phyloP scores from a whole-genome alignment of 495 filamentous ascomycete genomes.

The Copromyces sp. region DNA sequence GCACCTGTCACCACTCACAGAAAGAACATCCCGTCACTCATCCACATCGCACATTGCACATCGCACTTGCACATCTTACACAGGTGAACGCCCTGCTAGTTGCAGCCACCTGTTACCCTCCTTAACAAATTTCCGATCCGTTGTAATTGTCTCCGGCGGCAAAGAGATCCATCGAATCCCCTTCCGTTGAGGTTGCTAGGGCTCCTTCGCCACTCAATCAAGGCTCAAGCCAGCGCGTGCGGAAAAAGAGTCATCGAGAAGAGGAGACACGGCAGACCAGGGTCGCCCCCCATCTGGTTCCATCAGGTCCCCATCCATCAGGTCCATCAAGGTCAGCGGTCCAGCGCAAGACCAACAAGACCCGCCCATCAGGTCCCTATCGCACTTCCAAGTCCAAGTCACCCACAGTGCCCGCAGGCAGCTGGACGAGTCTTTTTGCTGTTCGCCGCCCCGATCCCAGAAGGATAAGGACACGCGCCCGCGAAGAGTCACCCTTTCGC shows the following conservation, averaged over 20 bases:
- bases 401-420: conserved; percentile 5
- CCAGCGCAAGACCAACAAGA: conserved; percentile 5
- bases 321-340: not conserved
- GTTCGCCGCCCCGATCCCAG: not conserved
- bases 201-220: conserved; percentile 16
- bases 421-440: not conserved
- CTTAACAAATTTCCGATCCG: not conserved
- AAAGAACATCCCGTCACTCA: not conserved
- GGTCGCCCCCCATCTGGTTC: conserved; percentile 16
- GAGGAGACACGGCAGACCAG: conserved; percentile 11
- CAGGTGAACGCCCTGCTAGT: conserved; percentile 22
- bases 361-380: conserved; percentile 20
- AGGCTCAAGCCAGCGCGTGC: conserved; percentile 23
- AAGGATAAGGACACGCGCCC: conserved; percentile 25
- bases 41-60: not conserved
- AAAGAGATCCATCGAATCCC: conserved; percentile 10
- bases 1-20: not conserved
- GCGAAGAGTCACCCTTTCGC: conserved; percentile 26
- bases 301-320: not conserved
- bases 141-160: conserved; percentile 15
- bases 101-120: conserved; percentile 36
- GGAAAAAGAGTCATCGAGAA: conserved; percentile 35
- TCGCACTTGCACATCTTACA: not conserved
- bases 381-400: conserved; percentile 21
- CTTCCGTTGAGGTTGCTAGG: not conserved